phyloP scores from a whole-genome alignment of 1,284 basidiomycete genomes.

The Tilletia caries region DNA sequence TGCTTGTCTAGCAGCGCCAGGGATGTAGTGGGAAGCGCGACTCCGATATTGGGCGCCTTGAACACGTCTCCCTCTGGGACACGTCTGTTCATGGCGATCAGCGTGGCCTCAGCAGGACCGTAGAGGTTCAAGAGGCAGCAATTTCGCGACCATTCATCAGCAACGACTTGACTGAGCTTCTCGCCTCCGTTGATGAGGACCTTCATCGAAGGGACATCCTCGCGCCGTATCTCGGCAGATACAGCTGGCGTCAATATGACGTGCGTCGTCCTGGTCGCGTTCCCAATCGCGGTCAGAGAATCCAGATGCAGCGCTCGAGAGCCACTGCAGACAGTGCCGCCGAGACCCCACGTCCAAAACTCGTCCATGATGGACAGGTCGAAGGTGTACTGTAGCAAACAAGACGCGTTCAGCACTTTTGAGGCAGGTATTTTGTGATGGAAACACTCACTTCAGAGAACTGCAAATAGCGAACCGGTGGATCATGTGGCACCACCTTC shows the following conservation, averaged over 20 bases:
- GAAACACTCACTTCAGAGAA: conserved; percentile 36
- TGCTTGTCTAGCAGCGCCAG: conserved; percentile 45
- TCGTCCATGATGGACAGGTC: conserved; percentile 53
- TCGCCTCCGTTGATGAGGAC: conserved; percentile 55
- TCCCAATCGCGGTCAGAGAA: conserved; percentile 37
- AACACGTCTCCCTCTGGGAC: conserved; percentile 44
- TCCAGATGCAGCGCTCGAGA: conserved; percentile 37
- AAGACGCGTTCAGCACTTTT: neutral
- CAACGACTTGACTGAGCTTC: conserved; percentile 54
- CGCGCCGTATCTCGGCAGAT: conserved; percentile 52
- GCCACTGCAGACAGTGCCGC: conserved; percentile 49
- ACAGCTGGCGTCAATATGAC: conserved; percentile 54
- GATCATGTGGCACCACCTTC: conserved; percentile 43
- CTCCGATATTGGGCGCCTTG: conserved; percentile 55
- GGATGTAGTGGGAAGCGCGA: conserved; percentile 50
- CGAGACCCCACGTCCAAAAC: conserved; percentile 50
- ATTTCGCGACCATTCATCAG: conserved; percentile 52
- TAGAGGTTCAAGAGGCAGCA: conserved; percentile 52
- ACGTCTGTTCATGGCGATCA: conserved; percentile 49
- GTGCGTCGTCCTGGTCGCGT: conserved; percentile 45
- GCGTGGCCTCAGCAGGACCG: conserved; percentile 51
- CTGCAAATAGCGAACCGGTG: conserved; percentile 48
- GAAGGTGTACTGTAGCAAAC: conserved; percentile 39
- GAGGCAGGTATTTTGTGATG: neutral
- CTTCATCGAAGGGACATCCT: conserved; percentile 44